Percentiles rank a stretch among this genome's conserved stretches.
Conservation (phyloP, 805 yeast species). For the Kodamaea hsintzibuensis region DNA sequence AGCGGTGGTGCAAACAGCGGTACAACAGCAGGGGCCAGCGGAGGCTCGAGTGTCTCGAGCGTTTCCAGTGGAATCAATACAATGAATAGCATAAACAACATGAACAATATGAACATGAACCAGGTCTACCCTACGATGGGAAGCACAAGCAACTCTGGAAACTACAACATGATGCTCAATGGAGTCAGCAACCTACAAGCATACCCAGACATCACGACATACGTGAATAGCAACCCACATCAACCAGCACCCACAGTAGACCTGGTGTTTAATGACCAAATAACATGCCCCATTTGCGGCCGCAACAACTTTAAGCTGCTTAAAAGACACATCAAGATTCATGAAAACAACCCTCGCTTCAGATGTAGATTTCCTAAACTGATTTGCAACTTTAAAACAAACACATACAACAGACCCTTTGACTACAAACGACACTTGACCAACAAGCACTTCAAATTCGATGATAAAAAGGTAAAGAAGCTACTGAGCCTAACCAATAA, state of each 20-base stretch:
- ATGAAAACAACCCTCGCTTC: conserved; percentile 9
- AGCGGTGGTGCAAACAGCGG: neutral
- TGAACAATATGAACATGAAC: conserved; percentile 3
- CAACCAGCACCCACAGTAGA: conserved; percentile 14
- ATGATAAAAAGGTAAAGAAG: conserved; percentile 10
- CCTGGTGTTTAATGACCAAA: conserved; percentile 12
- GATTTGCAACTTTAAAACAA: conserved; percentile 11
- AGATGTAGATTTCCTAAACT: conserved; percentile 11
- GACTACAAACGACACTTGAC: conserved; percentile 11
- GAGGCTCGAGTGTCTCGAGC: neutral
- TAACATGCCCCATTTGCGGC: conserved; percentile 11
- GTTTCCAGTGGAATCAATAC: neutral
- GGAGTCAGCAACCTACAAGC: conserved; percentile 6
- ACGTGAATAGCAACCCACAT: conserved; percentile 13
- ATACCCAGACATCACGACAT: conserved; percentile 13
- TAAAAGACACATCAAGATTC: conserved; percentile 12
- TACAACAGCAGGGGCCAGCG: neutral
- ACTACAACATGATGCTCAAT: neutral
- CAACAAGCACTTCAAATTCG: conserved; percentile 10
- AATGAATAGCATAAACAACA: neutral
- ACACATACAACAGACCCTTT: conserved; percentile 10
- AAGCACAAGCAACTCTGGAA: neutral
- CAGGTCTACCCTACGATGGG: neutral
- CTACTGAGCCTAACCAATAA: conserved; percentile 8
- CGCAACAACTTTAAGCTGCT: conserved; percentile 12